A percentile compares a stretch with the other conserved stretches of the same genome.
Evolutionary conservation across 106 monocot genomes (phyloP).

Genomic region (Posidonia australis): DNA sequence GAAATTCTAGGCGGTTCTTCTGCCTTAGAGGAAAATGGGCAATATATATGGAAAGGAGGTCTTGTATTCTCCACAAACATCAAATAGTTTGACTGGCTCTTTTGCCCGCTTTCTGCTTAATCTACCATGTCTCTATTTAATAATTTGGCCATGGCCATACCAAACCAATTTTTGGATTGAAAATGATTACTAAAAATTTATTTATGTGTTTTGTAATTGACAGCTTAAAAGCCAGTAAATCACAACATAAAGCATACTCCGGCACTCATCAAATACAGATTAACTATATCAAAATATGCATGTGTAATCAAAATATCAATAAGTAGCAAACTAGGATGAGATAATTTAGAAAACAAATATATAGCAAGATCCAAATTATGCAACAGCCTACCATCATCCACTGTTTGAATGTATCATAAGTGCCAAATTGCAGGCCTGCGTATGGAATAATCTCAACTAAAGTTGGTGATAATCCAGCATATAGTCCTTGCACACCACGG

Average conservation of each 20-base stretch:
- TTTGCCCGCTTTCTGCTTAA: no score
- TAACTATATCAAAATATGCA: background rate
- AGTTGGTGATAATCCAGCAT: slow-evolving; percentile 83
- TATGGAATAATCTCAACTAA: slow-evolving; percentile 95
- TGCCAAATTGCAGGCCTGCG: slow-evolving; percentile 95
- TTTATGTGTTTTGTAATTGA: no score
- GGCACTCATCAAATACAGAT: background rate
- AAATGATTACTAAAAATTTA: no score
- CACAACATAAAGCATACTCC: background rate
- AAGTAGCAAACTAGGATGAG: background rate
- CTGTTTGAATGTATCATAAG: slow-evolving; percentile 90
- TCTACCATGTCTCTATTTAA: no score
- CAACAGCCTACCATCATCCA: slow-evolving; percentile 72
- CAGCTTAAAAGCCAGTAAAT: background rate
- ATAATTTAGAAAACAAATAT: no score
- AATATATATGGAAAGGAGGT: no score
- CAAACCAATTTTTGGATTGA: no score
- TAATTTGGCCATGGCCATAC: no score
- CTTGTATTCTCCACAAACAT: no score
- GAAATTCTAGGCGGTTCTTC: no score
- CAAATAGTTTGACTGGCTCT: no score
- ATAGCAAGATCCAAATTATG: background rate
- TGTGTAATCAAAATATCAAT: background rate
- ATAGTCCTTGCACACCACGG: slow-evolving; percentile 72
- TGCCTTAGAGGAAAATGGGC: no score